Evolutionary conservation across 2,329 filamentous ascomycete genomes (phyloP).

Genomic region (Fusarium robinianum): DNA sequence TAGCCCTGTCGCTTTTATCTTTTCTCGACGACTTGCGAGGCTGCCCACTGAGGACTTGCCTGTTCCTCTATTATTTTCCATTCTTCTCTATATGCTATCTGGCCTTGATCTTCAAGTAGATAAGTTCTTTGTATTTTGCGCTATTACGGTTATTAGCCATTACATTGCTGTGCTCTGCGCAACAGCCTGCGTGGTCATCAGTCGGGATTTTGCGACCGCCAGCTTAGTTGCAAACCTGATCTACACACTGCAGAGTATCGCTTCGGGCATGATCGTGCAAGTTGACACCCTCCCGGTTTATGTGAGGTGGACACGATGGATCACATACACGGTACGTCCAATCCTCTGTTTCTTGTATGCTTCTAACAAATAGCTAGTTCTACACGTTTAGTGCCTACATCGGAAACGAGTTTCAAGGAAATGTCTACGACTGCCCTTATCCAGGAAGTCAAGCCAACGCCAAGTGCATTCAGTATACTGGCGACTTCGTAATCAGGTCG

Average conservation of each 20-base stretch:
- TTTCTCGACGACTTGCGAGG: slow-evolving; percentile 70
- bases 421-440: slow-evolving; percentile 72
- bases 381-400: slow-evolving; percentile 72
- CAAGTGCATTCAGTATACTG: slow-evolving; percentile 68
- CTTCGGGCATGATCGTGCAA: slow-evolving; percentile 76
- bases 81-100: slow-evolving; percentile 76
- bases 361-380: slow-evolving; percentile 50
- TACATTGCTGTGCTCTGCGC: slow-evolving; percentile 75
- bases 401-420: slow-evolving; percentile 72
- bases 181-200: slow-evolving; percentile 65
- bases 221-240: slow-evolving; percentile 71
- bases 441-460: slow-evolving; percentile 63
- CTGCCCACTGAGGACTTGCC: slow-evolving; percentile 72
- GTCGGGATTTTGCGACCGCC: slow-evolving; percentile 68
- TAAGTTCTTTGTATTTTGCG: slow-evolving; percentile 73
- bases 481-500: slow-evolving; percentile 67
- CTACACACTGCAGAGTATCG: slow-evolving; percentile 73
- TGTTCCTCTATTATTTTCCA: slow-evolving; percentile 68
- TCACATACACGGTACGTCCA: slow-evolving; percentile 56
- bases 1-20: slow-evolving; percentile 67
- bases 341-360: background rate
- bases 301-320: slow-evolving; percentile 73
- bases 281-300: slow-evolving; percentile 72
- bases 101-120: slow-evolving; percentile 65
- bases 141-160: slow-evolving; percentile 67